Conservation (phyloP, 352 stramenopile species). For the Phytophthora ramorum region DNA sequence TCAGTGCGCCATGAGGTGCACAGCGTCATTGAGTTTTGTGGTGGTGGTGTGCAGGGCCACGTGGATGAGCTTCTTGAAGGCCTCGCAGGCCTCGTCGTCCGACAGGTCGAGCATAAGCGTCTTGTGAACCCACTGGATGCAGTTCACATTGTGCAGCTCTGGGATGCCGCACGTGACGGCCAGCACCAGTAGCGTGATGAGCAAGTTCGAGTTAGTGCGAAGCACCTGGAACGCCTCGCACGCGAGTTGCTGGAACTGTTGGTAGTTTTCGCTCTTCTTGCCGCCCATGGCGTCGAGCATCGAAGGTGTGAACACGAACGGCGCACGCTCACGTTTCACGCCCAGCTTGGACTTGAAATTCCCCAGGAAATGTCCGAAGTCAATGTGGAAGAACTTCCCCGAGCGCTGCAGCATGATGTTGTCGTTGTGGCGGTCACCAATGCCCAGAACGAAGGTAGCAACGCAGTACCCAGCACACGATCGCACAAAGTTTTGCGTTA, state of each 20-base stretch:
- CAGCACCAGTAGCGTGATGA: constrained; percentile 86
- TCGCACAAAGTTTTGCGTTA: constrained; percentile 89
- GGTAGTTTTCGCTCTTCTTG: constrained; percentile 77
- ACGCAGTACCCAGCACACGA: constrained; percentile 94
- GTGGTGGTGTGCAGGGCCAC: constrained; percentile 79
- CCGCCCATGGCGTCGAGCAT: constrained; percentile 90
- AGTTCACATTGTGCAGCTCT: constrained; percentile 67
- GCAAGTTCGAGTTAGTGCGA: constrained; percentile 74
- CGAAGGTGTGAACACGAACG: constrained; percentile 93
- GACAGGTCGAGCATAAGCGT: constrained; percentile 81
- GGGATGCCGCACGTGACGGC: constrained; percentile 84
- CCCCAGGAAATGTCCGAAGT: constrained; percentile 96
- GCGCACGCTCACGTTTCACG: constrained; percentile 90
- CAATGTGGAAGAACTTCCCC: constrained; percentile 96
- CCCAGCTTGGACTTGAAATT: constrained; percentile 95
- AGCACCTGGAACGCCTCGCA: constrained; percentile 79
- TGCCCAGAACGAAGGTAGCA: constrained; percentile 93
- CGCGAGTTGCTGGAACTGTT: constrained; percentile 73
- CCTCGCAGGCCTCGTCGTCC: constrained; percentile 64
- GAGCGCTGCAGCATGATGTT: constrained; percentile 96
- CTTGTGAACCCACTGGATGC: constrained; percentile 85
- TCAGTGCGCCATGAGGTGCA: constrained; percentile 88
- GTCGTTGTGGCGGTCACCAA: constrained; percentile 95
- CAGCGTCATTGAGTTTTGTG: constrained; percentile 85
- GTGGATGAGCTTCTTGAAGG: constrained; percentile 82